A percentile compares a stretch with the other conserved stretches of the same genome.
Conservation (phyloP, 345 rosid species). For the Geranium brycei region DNA sequence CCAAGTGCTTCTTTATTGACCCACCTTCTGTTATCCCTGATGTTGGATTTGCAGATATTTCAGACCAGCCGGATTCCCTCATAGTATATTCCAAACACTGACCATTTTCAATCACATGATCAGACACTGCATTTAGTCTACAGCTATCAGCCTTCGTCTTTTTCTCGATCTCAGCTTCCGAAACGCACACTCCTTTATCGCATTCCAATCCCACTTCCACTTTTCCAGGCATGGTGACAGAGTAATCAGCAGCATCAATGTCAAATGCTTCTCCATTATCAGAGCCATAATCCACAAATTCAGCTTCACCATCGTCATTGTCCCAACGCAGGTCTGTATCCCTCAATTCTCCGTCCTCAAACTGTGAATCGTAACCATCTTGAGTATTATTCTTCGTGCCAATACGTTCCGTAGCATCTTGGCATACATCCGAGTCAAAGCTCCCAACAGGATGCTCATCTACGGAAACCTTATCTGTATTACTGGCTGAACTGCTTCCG, state of each 20-base stretch:
- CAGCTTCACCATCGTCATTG: constrained; percentile 27
- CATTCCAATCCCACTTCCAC: constrained; percentile 8
- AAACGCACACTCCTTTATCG: constrained; percentile 21
- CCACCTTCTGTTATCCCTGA: constrained; percentile 18
- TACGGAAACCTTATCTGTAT: constrained; percentile 5
- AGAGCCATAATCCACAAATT: constrained; percentile 45
- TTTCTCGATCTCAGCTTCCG: constrained; percentile 22
- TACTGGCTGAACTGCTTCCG: constrained; percentile 7
- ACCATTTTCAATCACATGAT: neutral
- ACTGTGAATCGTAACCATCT: constrained; percentile 45
- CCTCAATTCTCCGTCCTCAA: constrained; percentile 58
- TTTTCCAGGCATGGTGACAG: constrained; percentile 1
- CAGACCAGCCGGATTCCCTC: neutral
- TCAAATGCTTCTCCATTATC: constrained; percentile 8
- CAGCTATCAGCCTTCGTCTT: constrained; percentile 16
- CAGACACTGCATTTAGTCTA: neutral
- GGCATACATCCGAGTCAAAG: constrained; percentile 12
- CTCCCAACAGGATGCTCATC: constrained; percentile 14
- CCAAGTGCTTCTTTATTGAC: constrained; percentile 18
- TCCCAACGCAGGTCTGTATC: constrained; percentile 30
- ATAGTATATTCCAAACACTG: neutral
- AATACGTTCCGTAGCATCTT: constrained; percentile 10
- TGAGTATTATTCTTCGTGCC: constrained; percentile 13
- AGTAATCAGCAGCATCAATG: neutral
- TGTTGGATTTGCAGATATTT: constrained; percentile 1